Evolutionary conservation across 768 basidiomycete genomes (phyloP).

Genomic region (Termitomyces sp.): DNA sequence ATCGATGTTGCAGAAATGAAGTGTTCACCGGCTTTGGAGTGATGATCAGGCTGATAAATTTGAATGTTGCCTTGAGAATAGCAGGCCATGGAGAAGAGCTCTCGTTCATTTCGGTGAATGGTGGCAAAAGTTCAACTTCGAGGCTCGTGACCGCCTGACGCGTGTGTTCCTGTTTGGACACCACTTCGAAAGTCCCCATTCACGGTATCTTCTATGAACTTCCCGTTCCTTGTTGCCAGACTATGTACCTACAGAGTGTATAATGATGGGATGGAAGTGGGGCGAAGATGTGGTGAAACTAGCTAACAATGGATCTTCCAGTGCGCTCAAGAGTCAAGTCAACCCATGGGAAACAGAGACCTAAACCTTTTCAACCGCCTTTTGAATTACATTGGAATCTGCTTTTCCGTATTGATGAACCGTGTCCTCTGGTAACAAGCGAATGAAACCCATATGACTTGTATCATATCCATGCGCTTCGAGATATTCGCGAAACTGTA

Average conservation of each 20-base stretch:
- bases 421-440: not conserved
- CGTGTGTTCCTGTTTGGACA: not conserved
- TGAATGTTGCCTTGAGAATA: conserved; percentile 4
- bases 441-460: conserved; percentile 11
- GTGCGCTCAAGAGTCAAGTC: not conserved
- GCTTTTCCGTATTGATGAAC: not conserved
- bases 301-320: not conserved
- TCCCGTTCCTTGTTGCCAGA: no score
- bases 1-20: not conserved
- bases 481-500: conserved; percentile 16
- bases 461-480: conserved; percentile 16
- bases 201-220: not conserved
- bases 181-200: not conserved
- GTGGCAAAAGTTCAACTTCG: not conserved
- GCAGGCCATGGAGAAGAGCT: conserved; percentile 1
- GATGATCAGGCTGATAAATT: conserved; percentile 1
- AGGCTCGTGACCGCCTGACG: not conserved
- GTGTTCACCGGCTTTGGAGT: conserved; percentile 9
- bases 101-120: not conserved
- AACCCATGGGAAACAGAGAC: not conserved
- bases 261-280: not conserved
- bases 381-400: not conserved
- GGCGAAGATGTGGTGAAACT: not conserved
- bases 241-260: no score
- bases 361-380: not conserved